Evolutionary conservation across 306 rosid species (phyloP), one percentile per base, ranked within the genome.

Genomic region (Cyclanthera cordifolia): DNA sequence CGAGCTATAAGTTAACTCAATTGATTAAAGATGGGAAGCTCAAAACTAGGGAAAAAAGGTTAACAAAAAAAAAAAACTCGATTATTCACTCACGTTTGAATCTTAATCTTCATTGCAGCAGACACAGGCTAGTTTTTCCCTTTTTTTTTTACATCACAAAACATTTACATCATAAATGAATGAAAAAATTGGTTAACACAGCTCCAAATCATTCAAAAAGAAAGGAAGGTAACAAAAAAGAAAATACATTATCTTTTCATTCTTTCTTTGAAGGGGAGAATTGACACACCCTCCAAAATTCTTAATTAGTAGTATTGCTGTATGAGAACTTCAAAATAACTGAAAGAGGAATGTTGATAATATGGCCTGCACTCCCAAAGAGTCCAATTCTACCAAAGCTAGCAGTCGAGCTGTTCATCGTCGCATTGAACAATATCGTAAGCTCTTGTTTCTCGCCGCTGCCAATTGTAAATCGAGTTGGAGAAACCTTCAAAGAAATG

Each of bases 371-470:
- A 79, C 74, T 72, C 69, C 99, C 99, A 78, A 82, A 90, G 49
- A 94, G 82, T 20, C 91, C 95, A 72, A 94, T 86, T 74, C 88
- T 94, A 70, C 99, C 99, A 77, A 83, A 94, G 81, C 96, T 94
- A 24, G 96, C 83, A 61, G 77, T 65, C 4, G 84, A 65, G 75
- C 74, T 86, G 77, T 81, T 90, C 13, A 28, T 12, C 2, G 88
- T 85, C 9, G 97, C 88, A 28, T 83, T 90, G 13, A 94, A 53
- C 64, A 58, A 46, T 23, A 94, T 84, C 16, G 80, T 83, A 71
- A 94, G 74, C 46, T 88, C 77, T 77, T 83, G 95, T 49, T 53
- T 83, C 75, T 75, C 84, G 27, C 90, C 95, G 24, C 45, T 71
- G 53, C 56, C 83, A 53, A 90, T 69, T 6, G 67, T n/a, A 72